Conservation (phyloP, 2,329 filamentous ascomycete genomes). For the Exophiala lecanii-corni region DNA sequence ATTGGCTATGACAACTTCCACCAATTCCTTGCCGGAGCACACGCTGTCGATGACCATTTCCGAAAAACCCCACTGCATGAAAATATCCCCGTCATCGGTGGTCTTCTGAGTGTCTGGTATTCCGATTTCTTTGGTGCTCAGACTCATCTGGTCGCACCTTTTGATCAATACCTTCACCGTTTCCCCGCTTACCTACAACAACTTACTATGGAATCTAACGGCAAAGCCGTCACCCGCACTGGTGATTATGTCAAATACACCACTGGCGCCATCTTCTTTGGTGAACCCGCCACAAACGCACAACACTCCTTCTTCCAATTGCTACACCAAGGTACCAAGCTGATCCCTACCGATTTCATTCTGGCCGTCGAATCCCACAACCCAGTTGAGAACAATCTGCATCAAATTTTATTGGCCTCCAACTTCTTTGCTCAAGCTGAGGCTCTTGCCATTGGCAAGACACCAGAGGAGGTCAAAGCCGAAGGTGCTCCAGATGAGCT, state of each 20-base stretch:
- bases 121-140: constrained; percentile 98
- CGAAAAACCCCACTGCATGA: constrained; percentile 80
- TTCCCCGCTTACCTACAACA: constrained; percentile 99
- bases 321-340: constrained; percentile 96
- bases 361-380: constrained; percentile 95
- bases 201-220: constrained; percentile 99
- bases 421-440: constrained; percentile 49
- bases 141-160: constrained; percentile 94
- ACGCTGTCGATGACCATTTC: constrained; percentile 99
- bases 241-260: constrained; percentile 93
- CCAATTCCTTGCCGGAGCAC: constrained; percentile 87
- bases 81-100: constrained; percentile 91
- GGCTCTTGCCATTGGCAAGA: constrained; percentile 52
- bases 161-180: constrained; percentile 98
- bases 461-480: constrained; percentile 44
- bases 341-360: constrained; percentile 98
- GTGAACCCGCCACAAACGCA: constrained; percentile 96
- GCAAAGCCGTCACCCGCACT: constrained; percentile 89
- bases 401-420: constrained; percentile 66
- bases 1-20: constrained; percentile 98
- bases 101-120: constrained; percentile 96
- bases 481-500: constrained; percentile 51
- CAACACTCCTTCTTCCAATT: constrained; percentile 99
- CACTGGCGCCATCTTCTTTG: constrained; percentile 91
- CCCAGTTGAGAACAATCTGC: constrained; percentile 82